Evolutionary conservation across 1,284 basidiomycete genomes (phyloP).

Genomic region (Pseudozyma hubeiensis): DNA sequence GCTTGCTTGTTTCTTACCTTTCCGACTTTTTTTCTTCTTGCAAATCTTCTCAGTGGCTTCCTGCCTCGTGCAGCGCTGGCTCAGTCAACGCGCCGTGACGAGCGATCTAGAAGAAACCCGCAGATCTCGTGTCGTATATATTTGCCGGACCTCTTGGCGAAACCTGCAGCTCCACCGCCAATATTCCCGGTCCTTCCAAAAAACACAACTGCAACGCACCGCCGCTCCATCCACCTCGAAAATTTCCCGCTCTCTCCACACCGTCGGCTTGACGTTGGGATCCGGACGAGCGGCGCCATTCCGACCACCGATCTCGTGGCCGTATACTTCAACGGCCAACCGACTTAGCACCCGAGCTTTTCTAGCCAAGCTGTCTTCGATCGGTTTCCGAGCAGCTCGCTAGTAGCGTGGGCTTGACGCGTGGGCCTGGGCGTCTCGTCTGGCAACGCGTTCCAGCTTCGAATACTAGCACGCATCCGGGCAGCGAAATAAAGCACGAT

Average conservation of each 20-base stretch:
- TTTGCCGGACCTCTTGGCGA: conserved; percentile 20
- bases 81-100: conserved; percentile 22
- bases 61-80: neutral
- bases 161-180: conserved; percentile 15
- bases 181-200: conserved; percentile 5
- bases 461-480: too few species aligned
- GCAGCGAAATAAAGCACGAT: conserved; percentile 4
- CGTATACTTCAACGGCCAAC: too few species aligned
- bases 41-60: neutral
- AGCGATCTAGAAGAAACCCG: conserved; percentile 17
- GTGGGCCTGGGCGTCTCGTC: neutral
- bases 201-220: neutral
- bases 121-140: conserved; percentile 37
- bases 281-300: neutral
- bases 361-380: too few species aligned
- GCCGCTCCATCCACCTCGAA: neutral
- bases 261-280: neutral
- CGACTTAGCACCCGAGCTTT: too few species aligned
- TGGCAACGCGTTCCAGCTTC: neutral
- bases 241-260: neutral
- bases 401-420: neutral
- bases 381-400: neutral
- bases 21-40: neutral
- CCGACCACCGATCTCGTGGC: neutral
- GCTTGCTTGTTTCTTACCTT: neutral